Percentiles rank a stretch among this genome's conserved stretches.
Conservation (phyloP, 2,329 filamentous ascomycete species). For the Ceratocystis cacaofunesta region DNA sequence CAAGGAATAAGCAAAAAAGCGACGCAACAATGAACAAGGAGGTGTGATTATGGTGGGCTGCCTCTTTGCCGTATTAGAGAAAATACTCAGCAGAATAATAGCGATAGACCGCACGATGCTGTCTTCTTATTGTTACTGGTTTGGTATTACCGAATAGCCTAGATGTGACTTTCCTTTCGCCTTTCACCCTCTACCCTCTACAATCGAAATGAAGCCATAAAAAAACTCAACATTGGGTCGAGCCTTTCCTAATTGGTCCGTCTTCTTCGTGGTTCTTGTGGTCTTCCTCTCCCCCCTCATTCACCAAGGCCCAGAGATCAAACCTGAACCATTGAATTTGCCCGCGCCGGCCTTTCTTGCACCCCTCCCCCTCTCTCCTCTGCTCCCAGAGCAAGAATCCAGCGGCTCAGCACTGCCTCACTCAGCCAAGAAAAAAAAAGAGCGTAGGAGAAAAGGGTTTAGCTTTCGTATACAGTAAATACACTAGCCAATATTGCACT, state of each 20-base stretch:
- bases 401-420: background rate
- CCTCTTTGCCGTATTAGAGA: background rate
- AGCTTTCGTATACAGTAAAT: background rate
- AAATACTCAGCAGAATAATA: background rate
- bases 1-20: background rate
- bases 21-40: no score
- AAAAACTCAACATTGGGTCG: no score
- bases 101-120: no score
- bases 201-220: no score
- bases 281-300: no score
- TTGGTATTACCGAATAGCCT: no score
- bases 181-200: no score
- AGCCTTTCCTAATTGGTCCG: no score
- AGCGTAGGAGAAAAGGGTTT: background rate
- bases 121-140: no score
- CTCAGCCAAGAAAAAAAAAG: conserved; percentile 1
- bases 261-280: no score
- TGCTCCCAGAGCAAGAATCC: background rate
- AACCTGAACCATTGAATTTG: background rate
- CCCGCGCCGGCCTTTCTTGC: background rate
- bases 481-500: no score
- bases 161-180: no score
- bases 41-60: background rate
- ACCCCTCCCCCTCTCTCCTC: background rate
- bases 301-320: background rate